These are phyloP conservation scores for Scutellaria baicalensis DNA, from an alignment of 257 asterid genomes.

Conservation along the genomic window DNA sequence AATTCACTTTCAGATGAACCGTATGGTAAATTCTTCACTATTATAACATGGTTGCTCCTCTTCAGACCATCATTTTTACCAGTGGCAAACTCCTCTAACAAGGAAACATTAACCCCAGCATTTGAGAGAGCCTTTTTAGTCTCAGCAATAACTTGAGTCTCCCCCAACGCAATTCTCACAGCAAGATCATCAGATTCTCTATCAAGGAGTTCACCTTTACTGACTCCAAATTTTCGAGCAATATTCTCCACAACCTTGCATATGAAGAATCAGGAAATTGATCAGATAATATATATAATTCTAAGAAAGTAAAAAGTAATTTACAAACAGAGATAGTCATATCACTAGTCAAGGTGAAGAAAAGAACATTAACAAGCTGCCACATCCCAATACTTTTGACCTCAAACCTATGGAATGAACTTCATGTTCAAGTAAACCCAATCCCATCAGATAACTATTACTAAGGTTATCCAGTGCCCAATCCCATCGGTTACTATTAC, in stretches of 20 bases:
- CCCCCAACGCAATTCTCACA: slow-evolving; percentile 84
- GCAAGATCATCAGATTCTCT: slow-evolving; percentile 80
- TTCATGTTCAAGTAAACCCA: not conserved
- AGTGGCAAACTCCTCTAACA: slow-evolving; percentile 73
- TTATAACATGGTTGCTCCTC: slow-evolving; percentile 88
- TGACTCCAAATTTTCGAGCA: slow-evolving; percentile 79
- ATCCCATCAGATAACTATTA: not conserved
- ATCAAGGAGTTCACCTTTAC: slow-evolving; percentile 81
- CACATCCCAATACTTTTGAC: not conserved
- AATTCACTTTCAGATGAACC: slow-evolving; percentile 82
- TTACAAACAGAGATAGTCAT: slow-evolving; percentile 3
- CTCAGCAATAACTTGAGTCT: slow-evolving; percentile 90
- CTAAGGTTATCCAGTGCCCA: not conserved
- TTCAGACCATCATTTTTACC: slow-evolving; percentile 65
- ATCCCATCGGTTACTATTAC: not conserved
- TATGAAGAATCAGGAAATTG: slow-evolving; percentile 15
- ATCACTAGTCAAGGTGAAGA: not conserved
- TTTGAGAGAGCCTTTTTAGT: slow-evolving; percentile 80
- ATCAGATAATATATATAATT: slow-evolving; percentile 9
- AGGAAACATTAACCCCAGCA: slow-evolving; percentile 74
- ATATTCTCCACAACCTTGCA: slow-evolving; percentile 80
- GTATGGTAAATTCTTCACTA: slow-evolving; percentile 90
- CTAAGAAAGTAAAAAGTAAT: not conserved
- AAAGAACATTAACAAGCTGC: not conserved
- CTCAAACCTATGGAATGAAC: slow-evolving; percentile 4